Conservation (phyloP, 106 monocot genomes). For the Allium cepa region DNA sequence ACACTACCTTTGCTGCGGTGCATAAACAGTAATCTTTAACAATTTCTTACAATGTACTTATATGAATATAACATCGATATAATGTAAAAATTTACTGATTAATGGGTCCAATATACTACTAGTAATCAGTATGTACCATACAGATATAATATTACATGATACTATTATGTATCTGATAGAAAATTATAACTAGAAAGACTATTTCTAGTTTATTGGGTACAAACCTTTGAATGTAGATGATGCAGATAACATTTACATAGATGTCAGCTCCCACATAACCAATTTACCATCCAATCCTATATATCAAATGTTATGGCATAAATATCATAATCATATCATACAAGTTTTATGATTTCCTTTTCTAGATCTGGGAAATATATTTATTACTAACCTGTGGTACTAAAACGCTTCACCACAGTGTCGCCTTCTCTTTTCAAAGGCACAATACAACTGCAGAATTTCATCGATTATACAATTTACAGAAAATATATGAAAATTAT, state of each 20-base stretch:
- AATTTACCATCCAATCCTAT: conserved; percentile 90
- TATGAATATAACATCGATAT: no score
- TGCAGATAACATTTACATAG: conserved; percentile 15
- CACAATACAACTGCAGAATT: conserved; percentile 53
- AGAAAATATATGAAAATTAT: not conserved
- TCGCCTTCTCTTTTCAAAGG: conserved; percentile 52
- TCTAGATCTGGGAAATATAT: not conserved
- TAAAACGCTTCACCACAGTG: conserved; percentile 43
- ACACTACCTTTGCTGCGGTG: no score
- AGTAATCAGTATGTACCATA: no score
- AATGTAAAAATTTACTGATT: no score
- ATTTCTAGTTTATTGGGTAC: no score
- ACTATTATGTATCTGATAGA: no score
- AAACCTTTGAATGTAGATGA: not conserved
- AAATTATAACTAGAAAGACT: no score
- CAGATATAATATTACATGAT: no score
- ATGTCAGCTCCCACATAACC: conserved; percentile 72
- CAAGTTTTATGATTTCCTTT: not conserved
- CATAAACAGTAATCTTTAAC: no score
- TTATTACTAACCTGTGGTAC: conserved; percentile 74
- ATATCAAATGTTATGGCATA: not conserved
- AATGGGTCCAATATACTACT: no score
- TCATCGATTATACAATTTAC: not conserved
- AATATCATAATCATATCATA: not conserved
- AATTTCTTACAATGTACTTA: no score